These are phyloP conservation scores for Beauveria sp. DNA, from an alignment of 2,329 filamentous ascomycete species.

Conservation along the genomic window DNA sequence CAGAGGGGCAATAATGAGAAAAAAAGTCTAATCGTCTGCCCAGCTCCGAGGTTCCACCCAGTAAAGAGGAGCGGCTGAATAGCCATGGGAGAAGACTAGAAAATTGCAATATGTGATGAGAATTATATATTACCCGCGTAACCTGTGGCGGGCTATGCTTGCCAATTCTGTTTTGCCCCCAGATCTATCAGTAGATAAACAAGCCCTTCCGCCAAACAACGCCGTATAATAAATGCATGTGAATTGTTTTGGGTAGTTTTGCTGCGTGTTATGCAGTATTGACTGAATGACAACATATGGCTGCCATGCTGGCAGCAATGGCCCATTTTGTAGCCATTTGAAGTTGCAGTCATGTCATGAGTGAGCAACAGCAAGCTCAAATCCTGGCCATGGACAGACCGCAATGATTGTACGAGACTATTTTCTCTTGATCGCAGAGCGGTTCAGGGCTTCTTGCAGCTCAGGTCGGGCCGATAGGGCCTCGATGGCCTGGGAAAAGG, in stretches of 20 bases:
- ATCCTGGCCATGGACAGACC: not conserved
- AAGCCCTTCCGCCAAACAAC: slow-evolving; percentile 5
- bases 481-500: slow-evolving; percentile 72
- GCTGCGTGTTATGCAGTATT: not conserved
- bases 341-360: not conserved
- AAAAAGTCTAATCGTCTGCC: not conserved
- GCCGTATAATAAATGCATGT: slow-evolving; percentile 8
- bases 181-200: slow-evolving; percentile 8
- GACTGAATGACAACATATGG: not conserved
- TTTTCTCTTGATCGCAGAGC: slow-evolving; percentile 58
- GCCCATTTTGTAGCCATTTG: not conserved
- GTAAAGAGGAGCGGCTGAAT: not conserved
- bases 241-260: slow-evolving; percentile 1
- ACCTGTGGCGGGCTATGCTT: not conserved
- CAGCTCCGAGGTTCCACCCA: not conserved
- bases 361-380: not conserved
- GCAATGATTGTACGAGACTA: not conserved
- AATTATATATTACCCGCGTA: slow-evolving; percentile 3
- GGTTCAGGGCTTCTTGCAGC: slow-evolving; percentile 76
- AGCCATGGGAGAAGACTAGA: not conserved
- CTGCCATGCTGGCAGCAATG: not conserved
- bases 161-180: slow-evolving; percentile 4
- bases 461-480: slow-evolving; percentile 74
- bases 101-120: not conserved
- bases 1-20: not conserved